Base-by-base conservation (phyloP, 2,329 filamentous ascomycete species). In the Fusarium sp. region DNA sequence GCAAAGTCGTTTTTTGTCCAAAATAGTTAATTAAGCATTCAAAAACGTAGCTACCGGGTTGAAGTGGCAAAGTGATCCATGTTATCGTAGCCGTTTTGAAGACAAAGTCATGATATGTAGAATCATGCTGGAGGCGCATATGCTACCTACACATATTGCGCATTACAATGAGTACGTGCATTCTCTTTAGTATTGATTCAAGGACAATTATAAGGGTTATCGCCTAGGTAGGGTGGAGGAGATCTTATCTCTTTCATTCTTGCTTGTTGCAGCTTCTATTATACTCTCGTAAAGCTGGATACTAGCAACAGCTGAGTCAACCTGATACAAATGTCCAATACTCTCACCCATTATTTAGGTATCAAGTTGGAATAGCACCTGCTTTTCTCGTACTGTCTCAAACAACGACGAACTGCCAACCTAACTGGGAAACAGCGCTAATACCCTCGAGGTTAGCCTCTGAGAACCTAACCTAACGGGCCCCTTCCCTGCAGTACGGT, bases 371-470 rank as follows among this genome's bases (percentile, higher is more conserved):
- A 49, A 15, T 60, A 27, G 26, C 46, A 67, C 64, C 55, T 70
- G 61, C 49, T 63, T 40, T 44, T 53, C 57, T 50, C 44, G 42
- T 48, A 30, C 44, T 26, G 42, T 50, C 48, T 71, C 54, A 38
- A 71, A 57, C 42, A 40, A 53, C 41, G 35, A 41, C 60, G 53
- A 71, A 57, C 37, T 69, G 55, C 40, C 44, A 65, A 35, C 64
- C 59, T 33, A 65, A 63, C 64, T 33, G 60, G 56, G 41, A 52
- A 37, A 40, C 8, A 13, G 13, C 49, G 44, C 69, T 69, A 69
- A 32, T 35, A 23, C 17, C 13, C 20, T 32, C 26, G 8, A 18
- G 15, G 53, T 54, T 72, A 69, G 69, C 49, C 32, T 37, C 30
- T 5, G 7, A 18, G 53, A 26, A 30, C 23, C 14, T 54, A 27